Base-by-base conservation (phyloP, 2,329 filamentous ascomycete genomes). In the Diaporthe longicolla region DNA sequence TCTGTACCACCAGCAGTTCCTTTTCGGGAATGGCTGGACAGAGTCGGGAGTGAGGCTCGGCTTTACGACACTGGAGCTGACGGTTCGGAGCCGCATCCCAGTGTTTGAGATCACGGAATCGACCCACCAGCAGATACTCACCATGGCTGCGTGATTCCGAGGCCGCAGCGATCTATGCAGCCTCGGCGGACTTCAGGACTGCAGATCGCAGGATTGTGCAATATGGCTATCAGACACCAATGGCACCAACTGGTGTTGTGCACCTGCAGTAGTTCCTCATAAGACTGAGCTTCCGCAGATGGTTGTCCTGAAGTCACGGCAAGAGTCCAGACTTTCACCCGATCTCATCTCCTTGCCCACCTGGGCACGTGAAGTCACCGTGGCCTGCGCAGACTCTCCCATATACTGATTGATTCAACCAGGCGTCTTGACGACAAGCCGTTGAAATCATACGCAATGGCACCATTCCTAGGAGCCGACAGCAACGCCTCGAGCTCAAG, bases 401-500 rank as follows among this genome's bases (percentile, higher is more conserved):
- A n/a, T 57, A 8, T 37, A 58, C 55, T 35, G 35, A 58, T 7
- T 58, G 32, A 58, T 58, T 58, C n/a, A 58, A 58, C 32, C 55
- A 37, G 6, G 9, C 19, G 55, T 58, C 29, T n/a, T 8, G 5
- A n/a, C 54, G 54, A n/a, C 29, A 35, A 58, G 21, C 19, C 55
- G 29, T 58, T 37, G 29, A 58, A 1, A 58, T 58, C 55, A 37
- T 37, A 6, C 32, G 15, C 29, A 58, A 58, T 58, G 55, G 55
- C 55, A 26, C 55, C 55, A 37, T 58, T 13, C 55, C 55, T 58
- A 15, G 55, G 55, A 37, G 55, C 55, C 13, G 29, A 13, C 32
- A 58, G 55, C 55, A 37, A 35, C 19, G 10, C 29, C 32, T 58
- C 91, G 78, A 90, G 93, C 77, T 93, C 91, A 68, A 93, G 88